Evolutionary conservation across 306 rosid species (phyloP).

Genomic region (Trichosanthes cucumerina): DNA sequence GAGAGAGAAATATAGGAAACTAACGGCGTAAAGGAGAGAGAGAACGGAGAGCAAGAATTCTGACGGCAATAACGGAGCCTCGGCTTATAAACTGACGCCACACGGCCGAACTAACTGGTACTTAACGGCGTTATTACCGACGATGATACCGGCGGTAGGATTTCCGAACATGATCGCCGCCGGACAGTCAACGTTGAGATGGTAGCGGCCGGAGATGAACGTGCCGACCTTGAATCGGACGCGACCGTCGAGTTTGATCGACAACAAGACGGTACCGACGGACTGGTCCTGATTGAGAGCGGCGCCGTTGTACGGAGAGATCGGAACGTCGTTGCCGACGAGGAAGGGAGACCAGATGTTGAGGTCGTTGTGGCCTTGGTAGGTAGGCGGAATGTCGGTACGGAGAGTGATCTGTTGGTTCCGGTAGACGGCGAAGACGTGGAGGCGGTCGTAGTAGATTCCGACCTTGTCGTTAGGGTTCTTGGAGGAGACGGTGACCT

Average conservation of each 20-base stretch:
- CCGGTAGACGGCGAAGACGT: constrained; percentile 44
- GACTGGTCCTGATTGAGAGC: constrained; percentile 32
- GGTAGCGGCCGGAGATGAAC: constrained; percentile 56
- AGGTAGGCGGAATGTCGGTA: constrained; percentile 53
- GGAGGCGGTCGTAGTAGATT: constrained; percentile 74
- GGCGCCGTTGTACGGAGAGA: constrained; percentile 54
- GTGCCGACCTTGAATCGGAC: constrained; percentile 86
- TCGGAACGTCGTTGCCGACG: constrained; percentile 50
- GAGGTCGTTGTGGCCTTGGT: constrained; percentile 70
- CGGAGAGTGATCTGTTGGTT: constrained; percentile 68
- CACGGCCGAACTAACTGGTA: constrained; percentile 52
- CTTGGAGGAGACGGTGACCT: constrained; percentile 56
- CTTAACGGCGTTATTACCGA: constrained; percentile 58
- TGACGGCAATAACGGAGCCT: background rate
- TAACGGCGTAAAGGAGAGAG: constrained; percentile 13
- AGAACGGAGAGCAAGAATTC: background rate
- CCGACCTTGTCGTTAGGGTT: constrained; percentile 85
- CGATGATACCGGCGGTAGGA: constrained; percentile 17
- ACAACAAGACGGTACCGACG: constrained; percentile 31
- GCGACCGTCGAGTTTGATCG: constrained; percentile 49
- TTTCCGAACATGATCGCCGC: constrained; percentile 48
- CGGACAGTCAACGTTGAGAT: constrained; percentile 56
- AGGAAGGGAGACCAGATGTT: constrained; percentile 82
- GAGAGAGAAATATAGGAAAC: background rate
- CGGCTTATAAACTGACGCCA: constrained; percentile 54